A percentile compares a stretch with the other conserved stretches of the same genome.
Evolutionary conservation across 2,329 filamentous ascomycete genomes (phyloP).

Genomic region (Paecilomyces sp.): DNA sequence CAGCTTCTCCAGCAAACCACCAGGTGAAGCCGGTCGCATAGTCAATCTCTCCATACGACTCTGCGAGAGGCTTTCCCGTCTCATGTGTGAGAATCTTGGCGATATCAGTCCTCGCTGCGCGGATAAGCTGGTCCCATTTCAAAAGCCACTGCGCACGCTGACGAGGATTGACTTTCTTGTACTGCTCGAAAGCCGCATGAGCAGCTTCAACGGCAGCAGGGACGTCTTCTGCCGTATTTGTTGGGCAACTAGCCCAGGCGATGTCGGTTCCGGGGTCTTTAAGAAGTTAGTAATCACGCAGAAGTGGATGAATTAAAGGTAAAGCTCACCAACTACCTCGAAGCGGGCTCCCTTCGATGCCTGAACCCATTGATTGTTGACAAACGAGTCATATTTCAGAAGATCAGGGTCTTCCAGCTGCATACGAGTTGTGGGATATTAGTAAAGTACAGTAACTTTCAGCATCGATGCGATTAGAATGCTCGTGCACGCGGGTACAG

Average conservation of each 20-base stretch:
- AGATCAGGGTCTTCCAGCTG: slow-evolving; percentile 43
- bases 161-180: slow-evolving; percentile 53
- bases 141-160: slow-evolving; percentile 55
- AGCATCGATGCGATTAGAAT: background rate
- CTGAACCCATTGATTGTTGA: slow-evolving; percentile 43
- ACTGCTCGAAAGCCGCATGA: slow-evolving; percentile 54
- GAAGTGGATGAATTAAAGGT: background rate
- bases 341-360: slow-evolving; percentile 44
- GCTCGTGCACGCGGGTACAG: background rate
- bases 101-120: slow-evolving; percentile 55
- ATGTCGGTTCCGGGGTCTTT: slow-evolving; percentile 9
- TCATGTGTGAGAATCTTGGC: slow-evolving; percentile 57
- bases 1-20: slow-evolving; percentile 56
- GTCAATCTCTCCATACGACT: slow-evolving; percentile 50
- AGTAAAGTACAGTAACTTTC: background rate
- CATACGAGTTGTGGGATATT: slow-evolving; percentile 12
- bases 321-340: slow-evolving; percentile 38
- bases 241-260: slow-evolving; percentile 8
- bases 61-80: slow-evolving; percentile 51
- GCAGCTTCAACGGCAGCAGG: slow-evolving; percentile 53
- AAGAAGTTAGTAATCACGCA: background rate
- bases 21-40: slow-evolving; percentile 48
- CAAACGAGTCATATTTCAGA: slow-evolving; percentile 43
- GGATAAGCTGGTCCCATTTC: slow-evolving; percentile 60
- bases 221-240: slow-evolving; percentile 48